Conservation (phyloP, 768 basidiomycete species). For the Calocybe gangraenosa region DNA sequence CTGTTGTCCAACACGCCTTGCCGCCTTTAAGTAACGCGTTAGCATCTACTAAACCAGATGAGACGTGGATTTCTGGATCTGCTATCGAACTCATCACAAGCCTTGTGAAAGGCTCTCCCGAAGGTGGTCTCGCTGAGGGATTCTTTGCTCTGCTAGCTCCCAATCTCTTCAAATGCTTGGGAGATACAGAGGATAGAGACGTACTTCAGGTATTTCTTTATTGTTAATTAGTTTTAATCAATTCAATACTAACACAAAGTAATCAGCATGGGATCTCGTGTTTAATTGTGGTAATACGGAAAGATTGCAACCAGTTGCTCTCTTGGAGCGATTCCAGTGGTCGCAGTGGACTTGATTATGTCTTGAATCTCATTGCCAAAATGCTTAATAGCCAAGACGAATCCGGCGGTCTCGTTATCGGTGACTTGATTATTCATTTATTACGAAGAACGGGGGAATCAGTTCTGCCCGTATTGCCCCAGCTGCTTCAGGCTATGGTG, state of each 20-base stretch:
- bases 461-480: slow-evolving; percentile 81
- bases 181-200: slow-evolving; percentile 79
- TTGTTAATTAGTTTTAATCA: slow-evolving; percentile 1
- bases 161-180: slow-evolving; percentile 66
- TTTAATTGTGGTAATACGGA: slow-evolving; percentile 81
- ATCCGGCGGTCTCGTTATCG: slow-evolving; percentile 88
- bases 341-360: slow-evolving; percentile 69
- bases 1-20: slow-evolving; percentile 68
- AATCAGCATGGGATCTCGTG: slow-evolving; percentile 75
- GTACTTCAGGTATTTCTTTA: slow-evolving; percentile 58
- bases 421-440: slow-evolving; percentile 92
- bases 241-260: background rate
- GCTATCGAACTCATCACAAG: slow-evolving; percentile 80
- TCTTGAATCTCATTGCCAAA: slow-evolving; percentile 72
- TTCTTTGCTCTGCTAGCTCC: slow-evolving; percentile 77
- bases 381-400: slow-evolving; percentile 81
- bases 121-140: slow-evolving; percentile 67
- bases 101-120: slow-evolving; percentile 63
- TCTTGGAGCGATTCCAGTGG: slow-evolving; percentile 68
- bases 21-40: slow-evolving; percentile 71
- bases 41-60: slow-evolving; percentile 47
- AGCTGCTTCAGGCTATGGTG: slow-evolving; percentile 82
- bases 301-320: slow-evolving; percentile 79
- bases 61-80: slow-evolving; percentile 73
- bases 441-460: slow-evolving; percentile 78